Percentiles rank a stretch among this genome's conserved stretches.
phyloP scores from a whole-genome alignment of 306 rosid genomes.

The Vigna reflexopilosa region DNA sequence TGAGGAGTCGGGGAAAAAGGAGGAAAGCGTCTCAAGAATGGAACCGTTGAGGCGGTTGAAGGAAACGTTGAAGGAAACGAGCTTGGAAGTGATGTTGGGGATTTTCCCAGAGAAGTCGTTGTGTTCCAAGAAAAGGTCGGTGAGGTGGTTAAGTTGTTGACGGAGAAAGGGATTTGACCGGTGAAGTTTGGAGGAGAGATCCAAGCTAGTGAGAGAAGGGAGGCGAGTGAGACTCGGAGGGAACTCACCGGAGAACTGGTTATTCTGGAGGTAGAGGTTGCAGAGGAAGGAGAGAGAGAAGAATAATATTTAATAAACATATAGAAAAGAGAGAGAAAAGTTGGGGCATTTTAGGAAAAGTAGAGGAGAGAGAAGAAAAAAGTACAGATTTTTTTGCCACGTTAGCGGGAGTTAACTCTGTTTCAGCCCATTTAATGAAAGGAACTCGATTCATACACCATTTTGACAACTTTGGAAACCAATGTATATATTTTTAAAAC shows the following conservation, averaged over 20 bases:
- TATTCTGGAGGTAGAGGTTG: constrained; percentile 72
- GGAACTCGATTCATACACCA: too few species aligned
- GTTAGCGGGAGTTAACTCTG: too few species aligned
- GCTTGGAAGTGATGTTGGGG: constrained; percentile 53
- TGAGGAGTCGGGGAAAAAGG: constrained; percentile 57
- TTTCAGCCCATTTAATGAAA: too few species aligned
- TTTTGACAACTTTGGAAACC: too few species aligned
- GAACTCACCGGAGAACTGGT: constrained; percentile 65
- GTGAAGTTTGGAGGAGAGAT: constrained; percentile 78
- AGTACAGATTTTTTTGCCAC: too few species aligned
- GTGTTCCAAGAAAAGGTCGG: constrained; percentile 66
- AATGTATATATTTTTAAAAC: too few species aligned
- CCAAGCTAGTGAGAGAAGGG: constrained; percentile 70
- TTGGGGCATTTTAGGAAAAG: too few species aligned
- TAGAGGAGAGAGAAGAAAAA: too few species aligned
- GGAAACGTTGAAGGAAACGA: constrained; percentile 63
- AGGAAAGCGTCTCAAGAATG: constrained; percentile 60
- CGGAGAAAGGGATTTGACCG: constrained; percentile 72
- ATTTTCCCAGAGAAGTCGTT: constrained; percentile 70
- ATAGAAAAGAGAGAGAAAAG: too few species aligned
- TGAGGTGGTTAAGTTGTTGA: constrained; percentile 77
- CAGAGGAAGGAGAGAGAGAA: constrained; percentile 55
- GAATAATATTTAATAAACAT: too few species aligned
- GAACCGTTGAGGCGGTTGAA: constrained; percentile 85
- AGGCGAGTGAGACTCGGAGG: constrained; percentile 58